A percentile compares a stretch with the other conserved stretches of the same genome.
Conservation (phyloP, 495 filamentous ascomycete genomes). For the Penicillium steckii region DNA sequence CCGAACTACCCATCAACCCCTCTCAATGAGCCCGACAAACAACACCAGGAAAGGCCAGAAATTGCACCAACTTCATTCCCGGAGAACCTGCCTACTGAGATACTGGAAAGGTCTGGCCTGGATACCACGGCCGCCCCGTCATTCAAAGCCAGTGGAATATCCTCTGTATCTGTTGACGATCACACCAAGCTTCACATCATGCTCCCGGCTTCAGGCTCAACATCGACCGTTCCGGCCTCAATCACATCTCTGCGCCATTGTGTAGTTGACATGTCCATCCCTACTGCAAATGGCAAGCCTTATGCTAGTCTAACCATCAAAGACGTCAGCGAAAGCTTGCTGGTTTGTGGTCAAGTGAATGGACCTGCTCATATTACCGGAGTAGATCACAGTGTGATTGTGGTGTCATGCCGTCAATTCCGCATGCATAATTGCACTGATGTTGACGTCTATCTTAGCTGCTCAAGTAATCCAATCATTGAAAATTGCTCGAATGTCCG, state of each 20-base stretch:
- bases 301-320: conserved; percentile 76
- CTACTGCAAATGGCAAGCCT: conserved; percentile 58
- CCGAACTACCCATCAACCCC: conserved; percentile 53
- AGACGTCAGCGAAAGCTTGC: conserved; percentile 62
- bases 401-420: conserved; percentile 78
- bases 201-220: conserved; percentile 65
- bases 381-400: conserved; percentile 68
- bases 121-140: conserved; percentile 16
- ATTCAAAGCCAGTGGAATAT: conserved; percentile 36
- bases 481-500: conserved; percentile 78
- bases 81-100: conserved; percentile 13
- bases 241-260: conserved; percentile 70
- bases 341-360: conserved; percentile 73
- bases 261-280: conserved; percentile 74
- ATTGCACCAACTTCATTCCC: conserved; percentile 40
- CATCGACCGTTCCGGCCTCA: conserved; percentile 66
- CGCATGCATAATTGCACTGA: conserved; percentile 84
- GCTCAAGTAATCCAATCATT: conserved; percentile 84
- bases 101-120: conserved; percentile 10
- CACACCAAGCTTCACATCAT: conserved; percentile 63
- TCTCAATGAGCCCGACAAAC: conserved; percentile 43
- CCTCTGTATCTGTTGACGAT: conserved; percentile 61
- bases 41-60: conserved; percentile 34
- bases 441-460: conserved; percentile 80
- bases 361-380: conserved; percentile 81